Evolutionary conservation across 306 rosid genomes (phyloP).

Genomic region (Astragalus membranaceus): DNA sequence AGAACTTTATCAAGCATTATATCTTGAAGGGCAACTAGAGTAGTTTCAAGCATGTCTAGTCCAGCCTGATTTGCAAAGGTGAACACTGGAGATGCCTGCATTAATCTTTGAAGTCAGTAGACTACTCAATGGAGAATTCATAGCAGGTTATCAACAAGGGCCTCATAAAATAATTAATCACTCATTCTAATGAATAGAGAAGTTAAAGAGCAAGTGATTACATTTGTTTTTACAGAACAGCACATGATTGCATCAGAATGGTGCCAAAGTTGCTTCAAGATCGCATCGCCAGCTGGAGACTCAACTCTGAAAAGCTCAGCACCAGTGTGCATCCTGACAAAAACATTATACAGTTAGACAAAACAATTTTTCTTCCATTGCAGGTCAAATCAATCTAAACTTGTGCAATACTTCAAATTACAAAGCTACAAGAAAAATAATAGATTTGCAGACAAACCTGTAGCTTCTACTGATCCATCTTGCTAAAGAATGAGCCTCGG

Average conservation of each 20-base stretch:
- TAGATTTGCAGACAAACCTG: constrained; percentile 32
- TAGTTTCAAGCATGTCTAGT: constrained; percentile 95
- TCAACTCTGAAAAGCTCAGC: constrained; percentile 57
- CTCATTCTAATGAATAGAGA: not conserved
- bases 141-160: not conserved
- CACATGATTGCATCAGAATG: constrained; percentile 93
- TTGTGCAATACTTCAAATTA: not conserved
- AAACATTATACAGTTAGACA: not conserved
- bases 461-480: constrained; percentile 83
- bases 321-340: constrained; percentile 66
- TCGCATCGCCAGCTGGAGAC: constrained; percentile 56
- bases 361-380: not conserved
- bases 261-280: constrained; percentile 89
- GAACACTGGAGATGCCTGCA: constrained; percentile 89
- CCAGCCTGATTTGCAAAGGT: constrained; percentile 97
- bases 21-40: constrained; percentile 92
- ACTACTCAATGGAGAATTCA: not conserved
- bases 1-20: constrained; percentile 92
- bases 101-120: constrained; percentile 12
- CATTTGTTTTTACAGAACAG: constrained; percentile 83
- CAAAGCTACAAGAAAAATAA: not conserved
- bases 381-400: not conserved
- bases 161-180: not conserved
- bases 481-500: constrained; percentile 86
- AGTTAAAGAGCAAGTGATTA: constrained; percentile 5